These are phyloP conservation scores for Zymoseptoria pseudotritici DNA, from an alignment of 2,329 filamentous ascomycete genomes.

Conservation along the genomic window DNA sequence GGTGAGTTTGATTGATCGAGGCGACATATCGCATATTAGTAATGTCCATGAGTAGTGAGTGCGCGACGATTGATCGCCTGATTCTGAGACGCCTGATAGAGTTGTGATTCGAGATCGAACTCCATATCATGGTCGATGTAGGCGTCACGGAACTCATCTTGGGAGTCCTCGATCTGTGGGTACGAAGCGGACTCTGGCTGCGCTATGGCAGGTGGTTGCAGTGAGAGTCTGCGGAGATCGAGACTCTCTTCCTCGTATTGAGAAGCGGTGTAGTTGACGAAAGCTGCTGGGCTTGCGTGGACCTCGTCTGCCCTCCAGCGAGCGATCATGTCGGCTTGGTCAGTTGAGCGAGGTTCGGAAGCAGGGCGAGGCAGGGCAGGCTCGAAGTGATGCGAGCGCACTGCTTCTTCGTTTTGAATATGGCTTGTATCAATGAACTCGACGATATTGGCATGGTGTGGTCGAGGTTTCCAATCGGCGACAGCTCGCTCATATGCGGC, in stretches of 20 bases:
- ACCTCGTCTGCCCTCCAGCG: constrained; percentile 7
- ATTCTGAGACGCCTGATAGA: not conserved
- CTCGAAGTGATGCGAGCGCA: constrained; percentile 10
- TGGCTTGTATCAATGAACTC: constrained; percentile 15
- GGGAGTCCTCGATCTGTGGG: not conserved
- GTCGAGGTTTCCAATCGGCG: constrained; percentile 42
- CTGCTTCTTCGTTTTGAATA: constrained; percentile 1
- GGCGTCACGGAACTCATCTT: not conserved
- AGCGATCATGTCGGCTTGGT: constrained; percentile 1
- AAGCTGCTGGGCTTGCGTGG: constrained; percentile 8
- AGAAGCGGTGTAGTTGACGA: constrained; percentile 1
- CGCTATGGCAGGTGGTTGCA: not conserved
- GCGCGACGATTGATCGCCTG: not conserved
- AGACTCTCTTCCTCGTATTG: not conserved
- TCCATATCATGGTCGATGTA: not conserved
- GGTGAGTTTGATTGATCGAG: not conserved
- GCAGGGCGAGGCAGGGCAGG: not conserved
- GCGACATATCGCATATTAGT: not conserved
- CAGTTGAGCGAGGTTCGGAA: not conserved
- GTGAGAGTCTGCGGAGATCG: not conserved
- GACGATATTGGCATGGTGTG: constrained; percentile 4
- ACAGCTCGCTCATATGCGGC: constrained; percentile 44
- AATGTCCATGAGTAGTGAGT: not conserved
- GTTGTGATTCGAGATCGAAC: not conserved
- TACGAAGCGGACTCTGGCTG: not conserved